These are phyloP conservation scores for Euphrasia arctica DNA, from an alignment of 305 asterid genomes.

Conservation along the genomic window DNA sequence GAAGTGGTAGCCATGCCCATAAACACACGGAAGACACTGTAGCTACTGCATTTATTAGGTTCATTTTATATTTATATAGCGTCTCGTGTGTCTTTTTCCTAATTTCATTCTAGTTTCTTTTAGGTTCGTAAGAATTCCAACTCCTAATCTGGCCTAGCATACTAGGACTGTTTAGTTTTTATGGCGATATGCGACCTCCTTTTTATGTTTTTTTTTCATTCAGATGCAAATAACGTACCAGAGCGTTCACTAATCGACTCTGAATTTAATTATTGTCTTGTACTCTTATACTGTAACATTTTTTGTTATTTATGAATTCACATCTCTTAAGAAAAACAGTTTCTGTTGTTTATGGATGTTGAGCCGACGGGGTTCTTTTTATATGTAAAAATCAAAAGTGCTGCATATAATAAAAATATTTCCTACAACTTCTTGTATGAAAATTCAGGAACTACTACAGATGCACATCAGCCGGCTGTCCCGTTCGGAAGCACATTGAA, in stretches of 20 bases:
- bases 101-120: neutral
- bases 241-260: no score
- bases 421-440: neutral
- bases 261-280: no score
- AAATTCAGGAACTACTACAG: conserved; percentile 76
- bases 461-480: conserved; percentile 90
- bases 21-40: neutral
- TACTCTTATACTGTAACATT: no score
- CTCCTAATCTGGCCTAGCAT: neutral
- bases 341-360: neutral
- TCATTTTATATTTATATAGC: neutral
- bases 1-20: no score
- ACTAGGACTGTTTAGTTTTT: conserved; percentile 1
- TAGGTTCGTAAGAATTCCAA: neutral
- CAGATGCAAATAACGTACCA: no score
- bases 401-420: neutral
- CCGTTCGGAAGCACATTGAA: conserved; percentile 85
- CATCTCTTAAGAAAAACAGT: no score
- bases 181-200: neutral
- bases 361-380: neutral
- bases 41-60: conserved; percentile 15
- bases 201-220: conserved; percentile 6
- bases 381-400: neutral
- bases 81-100: no score
- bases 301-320: no score